Percentiles rank a stretch among this genome's conserved stretches.
Conservation (phyloP, 2,329 filamentous ascomycete species). For the Aspergillus pseudotamarii region DNA sequence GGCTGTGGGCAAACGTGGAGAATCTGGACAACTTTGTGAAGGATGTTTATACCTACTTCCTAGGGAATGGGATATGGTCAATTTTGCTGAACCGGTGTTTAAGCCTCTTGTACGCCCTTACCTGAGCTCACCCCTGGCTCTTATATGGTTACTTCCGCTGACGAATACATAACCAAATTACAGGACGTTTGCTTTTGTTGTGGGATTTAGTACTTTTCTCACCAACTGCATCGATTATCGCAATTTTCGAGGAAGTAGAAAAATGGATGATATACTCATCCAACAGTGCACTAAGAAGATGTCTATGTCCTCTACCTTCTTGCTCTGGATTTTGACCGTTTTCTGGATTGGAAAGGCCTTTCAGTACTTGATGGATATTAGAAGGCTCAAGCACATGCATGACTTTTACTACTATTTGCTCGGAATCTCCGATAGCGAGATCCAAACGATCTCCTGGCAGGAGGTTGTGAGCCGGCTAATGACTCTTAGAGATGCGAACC, state of each 20-base stretch:
- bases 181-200: constrained; percentile 79
- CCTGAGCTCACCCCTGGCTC: background rate
- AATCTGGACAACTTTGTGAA: constrained; percentile 86
- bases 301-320: constrained; percentile 74
- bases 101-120: constrained; percentile 67
- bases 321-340: constrained; percentile 82
- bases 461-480: constrained; percentile 85
- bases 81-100: constrained; percentile 74
- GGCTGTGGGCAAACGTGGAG: constrained; percentile 88
- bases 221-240: constrained; percentile 83
- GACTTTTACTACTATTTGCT: constrained; percentile 84
- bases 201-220: constrained; percentile 79
- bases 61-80: constrained; percentile 80
- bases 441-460: constrained; percentile 94
- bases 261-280: constrained; percentile 63
- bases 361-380: constrained; percentile 72
- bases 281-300: constrained; percentile 74
- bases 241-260: constrained; percentile 68
- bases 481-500: constrained; percentile 79
- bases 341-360: constrained; percentile 83
- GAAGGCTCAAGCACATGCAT: constrained; percentile 73
- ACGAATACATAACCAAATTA: constrained; percentile 40
- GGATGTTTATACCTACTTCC: constrained; percentile 84
- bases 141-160: background rate
- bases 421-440: constrained; percentile 80